These are phyloP conservation scores for Aspergillus pseudotamarii DNA, from an alignment of 2,329 filamentous ascomycete genomes.

Conservation along the genomic window DNA sequence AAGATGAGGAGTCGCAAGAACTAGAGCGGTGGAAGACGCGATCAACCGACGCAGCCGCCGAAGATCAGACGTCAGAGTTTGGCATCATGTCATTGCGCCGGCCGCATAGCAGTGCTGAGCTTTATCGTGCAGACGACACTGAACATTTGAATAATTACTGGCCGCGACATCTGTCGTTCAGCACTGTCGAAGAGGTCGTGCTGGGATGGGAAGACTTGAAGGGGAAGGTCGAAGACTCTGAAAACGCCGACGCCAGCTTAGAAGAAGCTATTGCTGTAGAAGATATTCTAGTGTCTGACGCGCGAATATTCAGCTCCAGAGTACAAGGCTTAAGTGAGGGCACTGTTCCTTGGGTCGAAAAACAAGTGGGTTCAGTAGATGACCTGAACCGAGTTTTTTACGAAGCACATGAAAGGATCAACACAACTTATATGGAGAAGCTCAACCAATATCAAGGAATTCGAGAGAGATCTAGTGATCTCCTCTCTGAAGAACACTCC, in stretches of 20 bases:
- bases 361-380: constrained; percentile 46
- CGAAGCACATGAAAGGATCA: constrained; percentile 66
- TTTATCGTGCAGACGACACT: constrained; percentile 23
- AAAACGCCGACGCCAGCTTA: constrained; percentile 43
- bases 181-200: constrained; percentile 50
- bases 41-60: constrained; percentile 34
- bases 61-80: constrained; percentile 30
- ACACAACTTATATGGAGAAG: constrained; percentile 68
- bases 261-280: constrained; percentile 45
- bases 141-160: constrained; percentile 34
- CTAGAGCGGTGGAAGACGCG: constrained; percentile 32
- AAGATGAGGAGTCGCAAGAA: constrained; percentile 32
- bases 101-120: constrained; percentile 39
- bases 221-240: constrained; percentile 26
- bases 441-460: constrained; percentile 71
- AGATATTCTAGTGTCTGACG: constrained; percentile 41
- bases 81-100: constrained; percentile 38
- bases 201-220: constrained; percentile 38
- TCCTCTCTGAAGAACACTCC: constrained; percentile 69
- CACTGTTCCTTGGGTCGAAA: constrained; percentile 48
- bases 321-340: constrained; percentile 41
- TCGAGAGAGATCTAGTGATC: constrained; percentile 67
- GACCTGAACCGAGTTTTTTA: constrained; percentile 67
- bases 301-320: constrained; percentile 36
- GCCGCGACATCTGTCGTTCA: constrained; percentile 50